These are phyloP conservation scores for Edhazardia aedis DNA, from an alignment of 371 early-diverging fungal species.

Conservation along the genomic window DNA sequence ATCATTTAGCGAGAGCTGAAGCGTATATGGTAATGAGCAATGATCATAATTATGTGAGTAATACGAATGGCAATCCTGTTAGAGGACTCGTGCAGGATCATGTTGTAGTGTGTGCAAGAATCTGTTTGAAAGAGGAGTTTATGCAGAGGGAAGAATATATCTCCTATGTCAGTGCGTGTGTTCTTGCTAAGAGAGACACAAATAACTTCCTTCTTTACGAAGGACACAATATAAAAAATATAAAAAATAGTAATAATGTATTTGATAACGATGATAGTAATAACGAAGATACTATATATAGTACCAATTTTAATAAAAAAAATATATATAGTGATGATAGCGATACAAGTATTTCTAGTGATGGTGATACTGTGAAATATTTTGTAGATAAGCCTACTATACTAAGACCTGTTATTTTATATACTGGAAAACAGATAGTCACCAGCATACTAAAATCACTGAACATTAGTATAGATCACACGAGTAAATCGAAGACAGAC, in stretches of 20 bases:
- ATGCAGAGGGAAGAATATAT: slow-evolving; percentile 68
- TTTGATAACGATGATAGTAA: not conserved
- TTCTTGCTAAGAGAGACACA: slow-evolving; percentile 55
- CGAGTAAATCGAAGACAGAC: slow-evolving; percentile 58
- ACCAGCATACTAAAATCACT: slow-evolving; percentile 24
- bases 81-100: slow-evolving; percentile 98
- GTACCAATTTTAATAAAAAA: not conserved
- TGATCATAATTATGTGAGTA: slow-evolving; percentile 83
- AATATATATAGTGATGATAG: slow-evolving; percentile 45
- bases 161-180: slow-evolving; percentile 63
- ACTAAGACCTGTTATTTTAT: slow-evolving; percentile 59
- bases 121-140: slow-evolving; percentile 70
- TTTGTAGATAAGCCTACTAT: slow-evolving; percentile 61
- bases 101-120: slow-evolving; percentile 75
- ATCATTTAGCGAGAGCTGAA: slow-evolving; percentile 77
- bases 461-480: slow-evolving; percentile 54
- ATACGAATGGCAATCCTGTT: slow-evolving; percentile 85
- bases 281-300: not conserved
- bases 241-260: not conserved
- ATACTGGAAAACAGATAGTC: slow-evolving; percentile 86
- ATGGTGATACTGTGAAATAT: slow-evolving; percentile 54
- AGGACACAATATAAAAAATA: too few relatives aligned
- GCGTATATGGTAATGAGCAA: slow-evolving; percentile 73
- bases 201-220: too few relatives aligned
- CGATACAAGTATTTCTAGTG: slow-evolving; percentile 43